These are phyloP conservation scores for Trametes cingulata DNA, from an alignment of 768 basidiomycete genomes.

Conservation along the genomic window DNA sequence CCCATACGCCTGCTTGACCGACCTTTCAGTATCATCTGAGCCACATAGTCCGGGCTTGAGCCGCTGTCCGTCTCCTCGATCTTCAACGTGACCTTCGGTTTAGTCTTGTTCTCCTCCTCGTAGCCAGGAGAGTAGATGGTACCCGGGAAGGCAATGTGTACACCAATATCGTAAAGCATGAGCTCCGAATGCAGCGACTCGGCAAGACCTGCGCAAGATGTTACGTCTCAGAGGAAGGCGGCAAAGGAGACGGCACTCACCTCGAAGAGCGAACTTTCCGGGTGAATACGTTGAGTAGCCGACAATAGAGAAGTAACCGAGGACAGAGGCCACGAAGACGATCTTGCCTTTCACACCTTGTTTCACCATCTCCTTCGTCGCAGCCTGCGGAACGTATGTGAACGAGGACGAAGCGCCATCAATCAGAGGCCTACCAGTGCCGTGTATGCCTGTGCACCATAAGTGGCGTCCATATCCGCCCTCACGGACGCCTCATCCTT, in stretches of 20 bases:
- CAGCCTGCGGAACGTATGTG: conserved; percentile 47
- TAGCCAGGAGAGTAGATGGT: conserved; percentile 81
- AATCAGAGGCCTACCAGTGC: conserved; percentile 45
- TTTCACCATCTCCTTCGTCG: conserved; percentile 62
- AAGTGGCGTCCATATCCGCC: conserved; percentile 53
- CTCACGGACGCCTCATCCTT: conserved; percentile 58
- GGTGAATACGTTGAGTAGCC: conserved; percentile 84
- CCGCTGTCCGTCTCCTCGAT: conserved; percentile 77
- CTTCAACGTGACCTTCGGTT: conserved; percentile 71
- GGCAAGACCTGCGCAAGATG: conserved; percentile 61
- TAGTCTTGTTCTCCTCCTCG: conserved; percentile 72
- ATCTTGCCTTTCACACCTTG: conserved; percentile 65
- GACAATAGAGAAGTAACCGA: conserved; percentile 73
- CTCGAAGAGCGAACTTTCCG: conserved; percentile 83
- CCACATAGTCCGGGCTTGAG: conserved; percentile 62
- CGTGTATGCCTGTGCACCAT: conserved; percentile 56
- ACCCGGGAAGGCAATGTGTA: conserved; percentile 81
- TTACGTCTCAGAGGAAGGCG: neutral
- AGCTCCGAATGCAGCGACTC: conserved; percentile 83
- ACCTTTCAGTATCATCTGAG: conserved; percentile 61
- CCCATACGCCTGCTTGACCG: conserved; percentile 8
- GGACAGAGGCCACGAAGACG: conserved; percentile 70
- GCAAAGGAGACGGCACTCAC: conserved; percentile 38
- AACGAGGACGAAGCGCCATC: neutral
- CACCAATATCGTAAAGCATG: conserved; percentile 70